These are phyloP conservation scores for Alternaria gansuensis DNA, from an alignment of 2,329 filamentous ascomycete species.

Conservation along the genomic window DNA sequence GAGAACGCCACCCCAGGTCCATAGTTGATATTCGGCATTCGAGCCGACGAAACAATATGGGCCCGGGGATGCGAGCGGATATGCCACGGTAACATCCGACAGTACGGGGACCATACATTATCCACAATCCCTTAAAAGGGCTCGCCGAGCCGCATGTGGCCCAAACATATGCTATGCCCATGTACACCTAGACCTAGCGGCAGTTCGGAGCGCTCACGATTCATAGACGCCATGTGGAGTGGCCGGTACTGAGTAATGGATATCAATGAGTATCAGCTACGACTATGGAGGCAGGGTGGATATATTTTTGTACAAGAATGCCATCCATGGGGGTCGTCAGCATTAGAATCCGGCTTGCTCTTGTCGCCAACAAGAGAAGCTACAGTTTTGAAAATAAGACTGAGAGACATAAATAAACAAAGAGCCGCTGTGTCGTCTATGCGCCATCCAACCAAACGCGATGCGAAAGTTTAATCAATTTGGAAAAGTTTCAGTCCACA, in stretches of 20 bases:
- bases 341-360: constrained; percentile 13
- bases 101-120: constrained; percentile 5
- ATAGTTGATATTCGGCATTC: neutral
- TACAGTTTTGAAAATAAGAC: neutral
- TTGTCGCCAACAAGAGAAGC: constrained; percentile 19
- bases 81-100: constrained; percentile 10
- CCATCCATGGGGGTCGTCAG: constrained; percentile 11
- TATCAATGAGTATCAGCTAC: constrained; percentile 14
- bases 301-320: constrained; percentile 8
- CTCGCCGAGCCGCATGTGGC: constrained; percentile 8
- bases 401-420: constrained; percentile 8
- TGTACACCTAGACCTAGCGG: neutral
- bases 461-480: constrained; percentile 34
- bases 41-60: neutral
- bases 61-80: neutral
- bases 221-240: neutral
- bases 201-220: neutral
- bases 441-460: constrained; percentile 24
- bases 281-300: constrained; percentile 3
- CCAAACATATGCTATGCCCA: neutral
- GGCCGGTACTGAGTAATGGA: neutral
- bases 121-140: constrained; percentile 5
- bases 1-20: neutral
- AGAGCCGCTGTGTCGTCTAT: constrained; percentile 7
- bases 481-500: constrained; percentile 14